A percentile compares a stretch with the other conserved stretches of the same genome.
These are phyloP conservation scores for Plenodomus lindquistii DNA, from an alignment of 2,329 filamentous ascomycete species.

Conservation along the genomic window DNA sequence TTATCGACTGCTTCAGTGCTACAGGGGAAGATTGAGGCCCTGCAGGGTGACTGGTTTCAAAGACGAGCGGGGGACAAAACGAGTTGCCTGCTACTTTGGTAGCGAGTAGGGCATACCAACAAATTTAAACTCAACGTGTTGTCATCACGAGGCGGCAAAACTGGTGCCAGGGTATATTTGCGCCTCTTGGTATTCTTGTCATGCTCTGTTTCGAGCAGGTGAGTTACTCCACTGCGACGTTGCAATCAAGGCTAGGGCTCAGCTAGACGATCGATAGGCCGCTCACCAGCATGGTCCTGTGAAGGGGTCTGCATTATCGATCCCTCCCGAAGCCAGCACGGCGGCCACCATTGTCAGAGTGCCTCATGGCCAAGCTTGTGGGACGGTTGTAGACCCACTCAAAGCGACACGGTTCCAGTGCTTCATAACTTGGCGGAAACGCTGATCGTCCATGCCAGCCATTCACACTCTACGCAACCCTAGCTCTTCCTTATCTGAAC, in stretches of 20 bases:
- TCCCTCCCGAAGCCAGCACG: background rate
- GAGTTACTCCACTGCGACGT: slow-evolving; percentile 22
- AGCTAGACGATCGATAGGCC: background rate
- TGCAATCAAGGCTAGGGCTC: slow-evolving; percentile 20
- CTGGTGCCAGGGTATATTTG: background rate
- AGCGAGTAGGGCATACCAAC: slow-evolving; percentile 5
- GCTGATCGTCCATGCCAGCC: slow-evolving; percentile 18
- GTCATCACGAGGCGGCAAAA: background rate
- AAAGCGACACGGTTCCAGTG: slow-evolving; percentile 20
- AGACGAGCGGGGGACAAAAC: slow-evolving; percentile 4
- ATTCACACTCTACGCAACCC: slow-evolving; percentile 8
- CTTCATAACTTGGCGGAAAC: slow-evolving; percentile 31
- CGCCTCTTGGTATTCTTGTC: slow-evolving; percentile 26
- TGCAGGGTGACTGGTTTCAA: background rate
- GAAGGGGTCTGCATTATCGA: slow-evolving; percentile 19
- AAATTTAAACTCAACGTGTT: slow-evolving; percentile 19
- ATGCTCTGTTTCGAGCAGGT: slow-evolving; percentile 37
- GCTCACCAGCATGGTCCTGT: background rate
- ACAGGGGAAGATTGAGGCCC: slow-evolving; percentile 13
- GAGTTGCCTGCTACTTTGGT: slow-evolving; percentile 14
- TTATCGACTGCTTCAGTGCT: background rate
- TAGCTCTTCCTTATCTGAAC: slow-evolving; percentile 21
- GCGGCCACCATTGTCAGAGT: slow-evolving; percentile 14
- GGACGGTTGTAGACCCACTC: slow-evolving; percentile 21
- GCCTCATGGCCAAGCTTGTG: slow-evolving; percentile 22